A percentile compares a stretch with the other conserved stretches of the same genome.
Conservation (phyloP, 768 basidiomycete genomes). For the Podaxis rugospora region DNA sequence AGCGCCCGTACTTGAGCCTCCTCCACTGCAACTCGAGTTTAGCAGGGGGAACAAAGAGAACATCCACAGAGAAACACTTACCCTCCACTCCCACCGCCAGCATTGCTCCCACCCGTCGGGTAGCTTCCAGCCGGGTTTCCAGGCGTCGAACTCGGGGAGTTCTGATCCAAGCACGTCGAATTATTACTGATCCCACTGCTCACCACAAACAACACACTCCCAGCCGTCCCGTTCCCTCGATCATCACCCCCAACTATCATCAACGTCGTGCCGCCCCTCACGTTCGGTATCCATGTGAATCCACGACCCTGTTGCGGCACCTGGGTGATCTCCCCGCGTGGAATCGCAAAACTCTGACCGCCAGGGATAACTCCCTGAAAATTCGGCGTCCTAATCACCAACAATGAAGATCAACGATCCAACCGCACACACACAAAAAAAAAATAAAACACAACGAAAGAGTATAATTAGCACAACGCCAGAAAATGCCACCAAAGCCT, state of each 20-base stretch:
- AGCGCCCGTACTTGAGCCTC: slow-evolving; percentile 36
- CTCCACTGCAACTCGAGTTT: slow-evolving; percentile 4
- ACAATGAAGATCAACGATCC: neutral
- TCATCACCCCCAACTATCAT: slow-evolving; percentile 64
- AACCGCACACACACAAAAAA: neutral
- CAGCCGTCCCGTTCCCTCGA: slow-evolving; percentile 64
- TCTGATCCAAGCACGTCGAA: slow-evolving; percentile 48
- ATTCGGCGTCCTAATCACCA: slow-evolving; percentile 41
- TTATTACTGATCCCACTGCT: slow-evolving; percentile 44
- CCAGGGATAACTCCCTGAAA: slow-evolving; percentile 78
- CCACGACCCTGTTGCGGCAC: slow-evolving; percentile 49
- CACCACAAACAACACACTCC: slow-evolving; percentile 57
- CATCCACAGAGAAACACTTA: slow-evolving; percentile 1
- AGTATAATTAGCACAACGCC: neutral
- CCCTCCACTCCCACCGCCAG: slow-evolving; percentile 21
- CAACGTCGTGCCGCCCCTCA: slow-evolving; percentile 63
- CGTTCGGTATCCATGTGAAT: slow-evolving; percentile 62
- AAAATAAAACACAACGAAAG: neutral
- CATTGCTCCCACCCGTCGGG: slow-evolving; percentile 47
- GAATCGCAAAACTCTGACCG: slow-evolving; percentile 68
- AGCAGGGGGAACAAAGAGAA: neutral
- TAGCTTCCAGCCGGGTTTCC: slow-evolving; percentile 71
- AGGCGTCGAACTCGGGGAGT: slow-evolving; percentile 74
- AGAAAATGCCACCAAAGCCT: neutral
- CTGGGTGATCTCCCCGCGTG: slow-evolving; percentile 42